These are phyloP conservation scores for Orbilia blumenaviensis DNA, from an alignment of 2,329 filamentous ascomycete genomes.

Conservation along the genomic window DNA sequence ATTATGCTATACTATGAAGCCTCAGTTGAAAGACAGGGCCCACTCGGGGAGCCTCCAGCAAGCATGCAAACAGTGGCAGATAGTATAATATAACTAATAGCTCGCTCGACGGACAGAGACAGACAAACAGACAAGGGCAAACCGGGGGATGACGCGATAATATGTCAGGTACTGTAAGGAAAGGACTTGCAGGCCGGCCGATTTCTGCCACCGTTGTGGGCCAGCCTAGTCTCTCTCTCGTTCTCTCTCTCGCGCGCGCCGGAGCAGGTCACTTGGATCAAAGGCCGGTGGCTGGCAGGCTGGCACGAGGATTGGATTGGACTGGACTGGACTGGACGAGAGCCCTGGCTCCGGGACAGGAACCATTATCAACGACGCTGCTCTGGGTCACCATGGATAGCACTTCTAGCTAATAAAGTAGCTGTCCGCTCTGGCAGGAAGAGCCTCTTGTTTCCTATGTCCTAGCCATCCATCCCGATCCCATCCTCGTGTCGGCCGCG, in stretches of 20 bases:
- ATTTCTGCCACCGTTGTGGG: too few species aligned
- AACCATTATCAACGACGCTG: neutral
- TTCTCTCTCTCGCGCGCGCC: too few species aligned
- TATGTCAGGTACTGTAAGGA: constrained; percentile 21
- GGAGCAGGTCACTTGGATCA: neutral
- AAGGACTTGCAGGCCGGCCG: neutral
- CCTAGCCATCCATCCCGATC: neutral
- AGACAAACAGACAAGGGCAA: constrained; percentile 3
- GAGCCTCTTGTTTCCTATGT: constrained; percentile 4
- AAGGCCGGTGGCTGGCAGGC: constrained; percentile 17
- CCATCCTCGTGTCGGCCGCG: neutral
- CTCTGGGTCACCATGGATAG: neutral
- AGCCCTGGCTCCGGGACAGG: constrained; percentile 3
- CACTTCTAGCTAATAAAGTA: too few species aligned
- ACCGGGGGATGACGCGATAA: constrained; percentile 29
- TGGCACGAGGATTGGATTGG: too few species aligned
- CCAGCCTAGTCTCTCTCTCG: neutral
- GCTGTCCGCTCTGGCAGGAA: neutral
- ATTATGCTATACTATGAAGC: too few species aligned
- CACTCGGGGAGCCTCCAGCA: too few species aligned
- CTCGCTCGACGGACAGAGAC: too few species aligned
- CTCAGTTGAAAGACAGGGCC: too few species aligned
- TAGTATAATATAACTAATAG: neutral
- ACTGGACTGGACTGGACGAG: neutral
- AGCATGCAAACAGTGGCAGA: neutral